Base-by-base conservation (phyloP, 2,329 filamentous ascomycete species). In the Juglanconis oblonga region DNA sequence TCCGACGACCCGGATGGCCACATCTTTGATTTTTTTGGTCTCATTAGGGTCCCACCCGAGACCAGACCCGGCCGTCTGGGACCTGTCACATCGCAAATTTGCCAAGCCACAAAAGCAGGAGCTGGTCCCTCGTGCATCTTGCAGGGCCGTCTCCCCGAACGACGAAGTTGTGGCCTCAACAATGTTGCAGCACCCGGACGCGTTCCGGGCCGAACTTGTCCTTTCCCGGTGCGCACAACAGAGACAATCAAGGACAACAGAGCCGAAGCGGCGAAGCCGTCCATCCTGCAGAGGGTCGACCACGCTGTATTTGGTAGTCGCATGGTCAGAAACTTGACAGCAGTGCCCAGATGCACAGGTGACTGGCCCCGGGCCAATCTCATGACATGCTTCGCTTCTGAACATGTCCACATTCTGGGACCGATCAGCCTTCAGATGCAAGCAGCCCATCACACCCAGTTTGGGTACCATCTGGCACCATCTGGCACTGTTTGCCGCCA, bases 141-240 rank as follows among this genome's bases (percentile, higher is more conserved):
- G 17, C 57, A 59, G 57, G 57, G 42, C 57, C 57, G 57, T 42
- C 24, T 59, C 52, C 45, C 57, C 57, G 57, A 56, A 24, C 11
- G 11, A n/a, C 47, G 47, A 31, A 32, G 11, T 49, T 32, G 47
- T 4, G 3, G 14, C 14, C 38, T 42, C 38, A 42, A 13, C 6
- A 42, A 42, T 13, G n/a, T 9, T 47, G 14, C 13, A 47, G 4
- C 17, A 29, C 9, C n/a, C n/a, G 14, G n/a, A 47, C 5, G n/a
- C 4, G 44, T 17, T 47, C n/a, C n/a, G 45, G 54, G 17, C 42
- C 31, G 35, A 57, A 32, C n/a, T 7, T 6, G 14, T 24, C 11
- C 5, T 42, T 11, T 11, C n/a, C n/a, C 38, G 24, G 24, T 24
- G 24, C 24, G 24, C 24, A 24, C 24, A 24, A 24, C 2, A 24